Evolutionary conservation across 2,329 filamentous ascomycete genomes (phyloP), one percentile per base, ranked within the genome.

Genomic region (Talaromyces sp.): DNA sequence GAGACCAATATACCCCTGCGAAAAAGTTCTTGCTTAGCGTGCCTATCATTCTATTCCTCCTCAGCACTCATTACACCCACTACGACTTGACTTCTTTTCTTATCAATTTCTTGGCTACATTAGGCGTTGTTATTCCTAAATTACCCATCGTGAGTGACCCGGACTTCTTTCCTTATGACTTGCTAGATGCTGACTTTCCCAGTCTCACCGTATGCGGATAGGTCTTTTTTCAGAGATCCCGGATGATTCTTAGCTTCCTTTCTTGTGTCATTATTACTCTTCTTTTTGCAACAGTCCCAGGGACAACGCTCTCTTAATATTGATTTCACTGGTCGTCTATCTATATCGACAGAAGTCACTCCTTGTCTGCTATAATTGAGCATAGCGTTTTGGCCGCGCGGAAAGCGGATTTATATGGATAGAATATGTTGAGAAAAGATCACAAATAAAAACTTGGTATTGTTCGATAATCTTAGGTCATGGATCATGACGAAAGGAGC

Each of bases 1-100:
- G 95, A 56, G 95, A 95, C 72, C 95, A 99, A 79, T 99, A 98
- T 82, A 99, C 95, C 0, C 95, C 95, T 3, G 92, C 95, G 70
- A 99, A 99, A 85, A 99, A 99, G 80, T 99, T 99, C 75, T 84
- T 99, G 66, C 88, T 98, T 72, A 92, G 90, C 73, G 94, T 98
- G 39, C 95, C 95, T 45, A 96, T 99, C 73, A 86, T 93, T 69
- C 86, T 99, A 69, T 99, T 99, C 79, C 86, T 99, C 64, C 84
- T 98, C 73, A 98, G 94, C 85, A 99, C 95, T 27, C 95, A 99
- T 80, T 99, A 98, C 81, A 98, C 95, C 56, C 94, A 98, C 80
- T 99, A 98, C 83, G 94, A 97, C 80, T 79, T 97, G 76, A 91
- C 92, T 52, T 98, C 97, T 80, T 99, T 99, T 76, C 92, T 91